Base-by-base conservation (phyloP, 2,329 filamentous ascomycete genomes). In the Pseudophaeomoniella oleicola region DNA sequence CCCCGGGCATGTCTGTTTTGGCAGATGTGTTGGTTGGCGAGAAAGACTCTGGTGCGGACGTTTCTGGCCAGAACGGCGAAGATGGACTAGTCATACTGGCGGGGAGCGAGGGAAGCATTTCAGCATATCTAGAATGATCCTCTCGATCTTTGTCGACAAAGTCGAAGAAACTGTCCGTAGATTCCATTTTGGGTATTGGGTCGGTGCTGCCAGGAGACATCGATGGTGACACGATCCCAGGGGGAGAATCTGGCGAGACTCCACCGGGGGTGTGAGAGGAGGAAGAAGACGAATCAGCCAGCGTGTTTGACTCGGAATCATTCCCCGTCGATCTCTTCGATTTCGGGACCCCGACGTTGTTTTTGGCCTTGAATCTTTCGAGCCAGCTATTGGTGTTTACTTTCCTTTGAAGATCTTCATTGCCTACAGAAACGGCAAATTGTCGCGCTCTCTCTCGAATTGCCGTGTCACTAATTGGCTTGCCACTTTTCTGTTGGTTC, bases 291-390 rank as follows among this genome's bases (percentile, higher is more conserved):
- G 71, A 73, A 30, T 65, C 42, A 27, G 40, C 30, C 13, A 42
- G 30, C 11, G 37, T 41, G 14, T 38, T 37, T 56, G 40, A 69
- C 73, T 48, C 83, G 0, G 76, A 71, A 37, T 87, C 81, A 52
- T 83, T 86, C 27, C 76, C 54, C 32, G 60, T 62, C 4, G 71
- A 73, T 18, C 60, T 58, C 51, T 73, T 75, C 32, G 64, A 64
- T 47, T 67, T 69, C 9, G 67, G 60, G 27, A 68, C 65, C 46
- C 65, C 56, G 9, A 79, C 52, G 44, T 71, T 76, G 54, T 93
- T 80, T 62, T 88, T 94, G 53, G 85, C 75, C 64, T 94, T 94
- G 66, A 96, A 96, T 54, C 90, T 92, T 51, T 94, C 85, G 19
- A 96, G 69, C 87, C 88, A 94, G 46, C 69, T 77, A 18, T 74